phyloP scores from a whole-genome alignment of 78 protist species.

The Dictyostelium citrinum region DNA sequence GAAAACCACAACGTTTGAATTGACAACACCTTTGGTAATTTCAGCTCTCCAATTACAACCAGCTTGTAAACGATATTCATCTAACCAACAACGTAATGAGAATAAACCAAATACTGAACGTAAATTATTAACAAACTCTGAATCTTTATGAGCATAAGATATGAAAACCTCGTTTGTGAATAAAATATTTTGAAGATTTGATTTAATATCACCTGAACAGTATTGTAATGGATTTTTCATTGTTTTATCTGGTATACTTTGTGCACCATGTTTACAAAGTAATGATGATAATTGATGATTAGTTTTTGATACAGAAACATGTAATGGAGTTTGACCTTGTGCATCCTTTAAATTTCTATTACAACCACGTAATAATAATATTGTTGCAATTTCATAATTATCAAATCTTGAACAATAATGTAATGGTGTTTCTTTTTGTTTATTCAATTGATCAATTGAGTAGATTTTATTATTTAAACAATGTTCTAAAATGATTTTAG shows the following conservation, averaged over 20 bases:
- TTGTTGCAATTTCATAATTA: neutral
- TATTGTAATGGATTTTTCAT: conserved; percentile 74
- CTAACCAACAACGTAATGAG: conserved; percentile 67
- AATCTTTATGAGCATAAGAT: conserved; percentile 64
- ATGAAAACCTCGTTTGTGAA: conserved; percentile 52
- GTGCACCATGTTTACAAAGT: conserved; percentile 45
- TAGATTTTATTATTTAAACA: neutral
- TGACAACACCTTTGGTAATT: conserved; percentile 47
- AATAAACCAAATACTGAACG: neutral
- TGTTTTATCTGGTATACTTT: conserved; percentile 28
- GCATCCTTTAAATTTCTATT: conserved; percentile 41
- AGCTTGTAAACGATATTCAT: conserved; percentile 71
- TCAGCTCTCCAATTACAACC: conserved; percentile 74
- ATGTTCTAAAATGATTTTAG: neutral
- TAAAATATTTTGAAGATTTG: conserved; percentile 30
- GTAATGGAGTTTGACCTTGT: conserved; percentile 34
- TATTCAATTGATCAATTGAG: neutral
- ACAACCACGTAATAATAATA: conserved; percentile 24
- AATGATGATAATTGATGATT: neutral
- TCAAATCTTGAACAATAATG: neutral
- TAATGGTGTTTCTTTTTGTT: neutral
- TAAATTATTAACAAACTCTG: conserved; percentile 14
- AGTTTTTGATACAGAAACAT: neutral
- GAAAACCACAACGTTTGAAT: conserved; percentile 1
- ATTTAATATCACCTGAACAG: neutral